Evolutionary conservation across 345 rosid genomes (phyloP), one percentile per base, ranked within the genome.

Genomic region (Salix viminalis): DNA sequence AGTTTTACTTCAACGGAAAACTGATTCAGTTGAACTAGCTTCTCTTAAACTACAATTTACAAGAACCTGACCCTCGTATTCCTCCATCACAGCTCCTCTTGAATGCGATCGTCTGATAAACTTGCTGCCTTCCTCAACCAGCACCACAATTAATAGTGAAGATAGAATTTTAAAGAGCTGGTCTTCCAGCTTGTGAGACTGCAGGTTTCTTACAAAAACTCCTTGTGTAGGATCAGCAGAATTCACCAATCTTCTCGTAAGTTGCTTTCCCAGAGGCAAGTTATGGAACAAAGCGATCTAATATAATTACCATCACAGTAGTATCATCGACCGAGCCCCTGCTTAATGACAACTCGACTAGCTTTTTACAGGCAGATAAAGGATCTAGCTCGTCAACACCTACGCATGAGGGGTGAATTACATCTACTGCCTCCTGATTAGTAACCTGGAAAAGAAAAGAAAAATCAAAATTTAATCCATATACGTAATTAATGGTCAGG

Each of bases 381-480:
- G 81, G 75, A 18, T 84, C 83, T 21, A 89, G 83, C 66, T 86
- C 80, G 23, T 83, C 85, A 1, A 65, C 74, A 69, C 86, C 97
- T 2, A 84, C 6, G 8, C 80, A 88, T 7, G 85, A 70, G 2
- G 91, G 82, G 14, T 91, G 94, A 60, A 87, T 91, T 32, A 87
- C 66, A 71, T 92, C 91, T n/a, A 94, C 89, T 21, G 97, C 98
- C 80, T 92, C 98, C 83, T 94, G 95, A 80, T 90, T 89, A 5
- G 85, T 83, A 64, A 94, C 92, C 94, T 90, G 87, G 11, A 65
- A 41, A 42, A 50, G 41, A 41, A 13, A 73, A 30, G 62, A 14
- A 73, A 48, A 54, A 60, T 64, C 1, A 6, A 23, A 23, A 80
- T 54, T 6, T 66, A 54, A 79, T 67, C 13, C 67, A 50, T 48